Evolutionary conservation across 2,329 filamentous ascomycete species (phyloP), one percentile per base, ranked within the genome.

Genomic region (Xylaria sp.): DNA sequence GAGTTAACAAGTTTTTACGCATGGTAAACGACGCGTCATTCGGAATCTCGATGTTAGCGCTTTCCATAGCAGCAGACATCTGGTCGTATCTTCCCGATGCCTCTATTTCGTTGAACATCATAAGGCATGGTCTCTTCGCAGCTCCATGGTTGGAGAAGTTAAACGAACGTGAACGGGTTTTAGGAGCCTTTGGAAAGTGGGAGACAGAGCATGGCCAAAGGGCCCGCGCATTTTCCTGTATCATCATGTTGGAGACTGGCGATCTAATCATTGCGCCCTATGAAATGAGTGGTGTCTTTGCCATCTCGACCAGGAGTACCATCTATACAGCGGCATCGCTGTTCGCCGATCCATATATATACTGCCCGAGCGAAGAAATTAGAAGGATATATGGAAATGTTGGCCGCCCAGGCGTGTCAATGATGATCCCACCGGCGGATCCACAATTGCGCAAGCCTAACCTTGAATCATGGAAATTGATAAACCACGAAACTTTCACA

Each of bases 351-450:
- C 59, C 65, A 3, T 52, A 52, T 34, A 39, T 18, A 8, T 1
- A 15, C 31, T 58, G 41, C 23, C 12, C 18, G 6, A 3, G 18
- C 10, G 18, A 44, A 44, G 65, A 67, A 52, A 41, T 63, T 15
- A 59, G 59, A 9, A 41, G 18, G 59, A 67, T 63, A 18, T 12
- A 63, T 15, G 59, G 65, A 18, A 67, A 63, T 18, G 65, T 63
- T 9, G 65, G 59, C 8, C 41, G 59, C 31, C 34, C 54, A 39
- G 65, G 65, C 12, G 44, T 58, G 23, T 67, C 65, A 8, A 44
- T 64, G 44, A 31, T 67, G 51, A 48, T 67, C 0, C 52, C 65
- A n/a, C 59, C 60, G 3, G 25, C 9, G 1, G 34, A 57, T 13
- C 59, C 60, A 13, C 13, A 34, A 34, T 23, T 67, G 5, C 51